Conservation (phyloP, 1,139 yeast species). For the Debaryomyces sp. region DNA sequence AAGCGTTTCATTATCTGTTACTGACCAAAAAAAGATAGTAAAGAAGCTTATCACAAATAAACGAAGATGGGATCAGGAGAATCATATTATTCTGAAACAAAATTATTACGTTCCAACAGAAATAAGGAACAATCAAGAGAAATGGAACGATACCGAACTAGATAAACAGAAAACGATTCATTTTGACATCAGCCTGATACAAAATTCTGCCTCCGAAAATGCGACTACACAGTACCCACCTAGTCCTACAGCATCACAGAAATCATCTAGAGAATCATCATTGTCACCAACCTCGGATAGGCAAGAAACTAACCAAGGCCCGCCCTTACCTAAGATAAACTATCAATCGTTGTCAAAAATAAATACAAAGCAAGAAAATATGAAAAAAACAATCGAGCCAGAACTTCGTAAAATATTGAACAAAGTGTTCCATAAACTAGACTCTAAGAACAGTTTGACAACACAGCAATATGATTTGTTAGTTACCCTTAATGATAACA, state of each 20-base stretch:
- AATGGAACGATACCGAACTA: constrained; percentile 29
- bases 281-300: constrained; percentile 14
- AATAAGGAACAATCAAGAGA: constrained; percentile 34
- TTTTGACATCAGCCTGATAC: constrained; percentile 43
- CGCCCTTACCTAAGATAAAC: constrained; percentile 5
- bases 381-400: constrained; percentile 24
- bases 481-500: constrained; percentile 33
- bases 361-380: constrained; percentile 25
- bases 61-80: constrained; percentile 45
- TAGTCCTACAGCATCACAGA: constrained; percentile 17
- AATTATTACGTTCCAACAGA: constrained; percentile 47
- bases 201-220: constrained; percentile 8
- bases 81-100: constrained; percentile 35
- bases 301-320: background rate
- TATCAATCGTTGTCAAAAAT: constrained; percentile 10
- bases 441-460: constrained; percentile 32
- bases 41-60: constrained; percentile 41
- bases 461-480: constrained; percentile 41
- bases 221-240: constrained; percentile 8
- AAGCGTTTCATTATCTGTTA: constrained; percentile 16
- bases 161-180: constrained; percentile 24
- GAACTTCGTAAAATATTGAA: constrained; percentile 38
- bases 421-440: constrained; percentile 40
- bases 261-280: constrained; percentile 21
- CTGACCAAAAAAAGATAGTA: constrained; percentile 22